Percentiles rank a stretch among this genome's conserved stretches.
Evolutionary conservation across 73 alveolate genomes (phyloP).

Genomic region (Paramecium sexaurelia): DNA sequence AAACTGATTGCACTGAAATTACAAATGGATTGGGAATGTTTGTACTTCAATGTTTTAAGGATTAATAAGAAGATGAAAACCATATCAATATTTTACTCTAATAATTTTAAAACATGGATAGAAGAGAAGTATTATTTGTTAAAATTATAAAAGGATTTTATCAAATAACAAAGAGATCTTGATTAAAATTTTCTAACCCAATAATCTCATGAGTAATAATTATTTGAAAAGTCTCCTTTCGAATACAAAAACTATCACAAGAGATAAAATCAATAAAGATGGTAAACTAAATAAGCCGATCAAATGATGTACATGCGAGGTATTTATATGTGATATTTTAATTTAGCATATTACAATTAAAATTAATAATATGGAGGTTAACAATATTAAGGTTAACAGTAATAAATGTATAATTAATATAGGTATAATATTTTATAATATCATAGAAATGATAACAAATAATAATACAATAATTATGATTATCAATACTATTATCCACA

Average conservation of each 20-base stretch:
- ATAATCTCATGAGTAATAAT: conserved; percentile 30
- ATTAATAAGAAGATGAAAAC: background rate
- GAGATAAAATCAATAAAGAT: conserved; percentile 11
- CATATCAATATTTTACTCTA: background rate
- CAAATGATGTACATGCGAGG: conserved; percentile 52
- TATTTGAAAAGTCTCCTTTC: conserved; percentile 33
- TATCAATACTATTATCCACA: background rate
- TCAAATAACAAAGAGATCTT: background rate
- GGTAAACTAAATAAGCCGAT: conserved; percentile 17
- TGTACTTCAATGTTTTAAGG: conserved; percentile 22
- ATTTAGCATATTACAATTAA: background rate
- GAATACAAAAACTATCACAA: conserved; percentile 37
- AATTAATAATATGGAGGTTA: background rate
- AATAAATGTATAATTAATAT: background rate
- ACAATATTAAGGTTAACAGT: background rate
- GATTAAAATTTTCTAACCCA: background rate
- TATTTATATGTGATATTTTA: background rate
- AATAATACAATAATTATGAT: background rate
- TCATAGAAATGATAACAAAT: background rate
- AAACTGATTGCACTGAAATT: conserved; percentile 46
- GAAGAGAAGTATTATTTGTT: background rate
- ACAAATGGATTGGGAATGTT: background rate
- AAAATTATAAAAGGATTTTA: background rate
- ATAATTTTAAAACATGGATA: conserved; percentile 33
- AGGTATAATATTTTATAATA: background rate